A percentile compares a stretch with the other conserved stretches of the same genome.
Conservation (phyloP, 345 rosid genomes). For the Acer negundo region DNA sequence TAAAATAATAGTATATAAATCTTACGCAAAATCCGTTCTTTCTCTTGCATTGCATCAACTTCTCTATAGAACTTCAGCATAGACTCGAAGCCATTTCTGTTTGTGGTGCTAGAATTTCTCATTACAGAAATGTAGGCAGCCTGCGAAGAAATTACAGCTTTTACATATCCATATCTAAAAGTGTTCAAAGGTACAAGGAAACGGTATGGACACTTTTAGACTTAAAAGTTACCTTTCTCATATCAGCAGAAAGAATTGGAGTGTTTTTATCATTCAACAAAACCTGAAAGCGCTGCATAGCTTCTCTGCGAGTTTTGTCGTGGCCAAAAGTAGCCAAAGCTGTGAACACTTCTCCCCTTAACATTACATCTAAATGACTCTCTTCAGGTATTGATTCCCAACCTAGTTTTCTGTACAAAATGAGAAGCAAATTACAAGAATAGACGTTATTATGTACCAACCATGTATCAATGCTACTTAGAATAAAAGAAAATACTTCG, state of each 20-base stretch:
- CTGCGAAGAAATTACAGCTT: constrained; percentile 19
- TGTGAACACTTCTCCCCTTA: constrained; percentile 35
- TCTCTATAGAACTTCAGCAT: constrained; percentile 46
- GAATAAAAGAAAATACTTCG: too few relatives aligned
- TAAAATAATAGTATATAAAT: background rate
- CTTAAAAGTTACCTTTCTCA: constrained; percentile 30
- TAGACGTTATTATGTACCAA: too few relatives aligned
- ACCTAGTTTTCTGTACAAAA: too few relatives aligned
- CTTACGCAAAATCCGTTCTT: constrained; percentile 42
- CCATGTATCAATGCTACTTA: too few relatives aligned
- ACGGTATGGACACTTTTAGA: background rate
- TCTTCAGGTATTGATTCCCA: too few relatives aligned
- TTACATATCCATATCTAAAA: background rate
- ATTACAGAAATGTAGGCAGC: constrained; percentile 44
- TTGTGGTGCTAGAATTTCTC: constrained; percentile 32
- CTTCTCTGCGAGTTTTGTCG: constrained; percentile 29
- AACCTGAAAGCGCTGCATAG: constrained; percentile 31
- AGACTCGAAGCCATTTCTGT: constrained; percentile 37
- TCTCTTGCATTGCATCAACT: constrained; percentile 44
- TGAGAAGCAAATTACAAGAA: too few relatives aligned
- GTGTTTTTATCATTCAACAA: constrained; percentile 30
- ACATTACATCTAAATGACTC: constrained; percentile 22
- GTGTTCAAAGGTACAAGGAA: background rate
- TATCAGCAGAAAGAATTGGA: constrained; percentile 36
- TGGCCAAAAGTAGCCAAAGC: constrained; percentile 40